Conservation (phyloP, 169 alveolate species). For the Cystoisospora suis region DNA sequence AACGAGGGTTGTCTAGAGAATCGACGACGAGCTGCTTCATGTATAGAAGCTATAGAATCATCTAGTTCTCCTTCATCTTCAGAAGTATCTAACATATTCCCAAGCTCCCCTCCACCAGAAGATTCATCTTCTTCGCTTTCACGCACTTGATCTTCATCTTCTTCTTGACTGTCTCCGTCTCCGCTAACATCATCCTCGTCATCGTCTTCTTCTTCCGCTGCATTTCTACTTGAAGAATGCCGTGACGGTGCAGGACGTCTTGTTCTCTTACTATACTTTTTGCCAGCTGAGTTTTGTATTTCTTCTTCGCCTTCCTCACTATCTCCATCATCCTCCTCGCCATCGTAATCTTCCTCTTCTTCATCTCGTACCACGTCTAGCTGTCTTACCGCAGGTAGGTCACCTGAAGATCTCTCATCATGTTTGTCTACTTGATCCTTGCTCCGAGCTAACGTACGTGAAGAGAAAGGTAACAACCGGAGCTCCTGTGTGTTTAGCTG, state of each 20-base stretch:
- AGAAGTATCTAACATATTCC: constrained; percentile 65
- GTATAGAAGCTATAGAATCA: constrained; percentile 17
- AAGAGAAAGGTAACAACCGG: constrained; percentile 1
- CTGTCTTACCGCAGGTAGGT: neutral
- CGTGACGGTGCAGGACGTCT: neutral
- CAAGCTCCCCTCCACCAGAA: constrained; percentile 38
- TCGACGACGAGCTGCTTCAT: constrained; percentile 17
- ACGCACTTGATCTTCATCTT: neutral
- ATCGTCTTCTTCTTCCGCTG: neutral
- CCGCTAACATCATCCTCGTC: neutral
- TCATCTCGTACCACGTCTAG: neutral
- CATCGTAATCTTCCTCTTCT: constrained; percentile 5
- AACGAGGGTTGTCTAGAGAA: neutral
- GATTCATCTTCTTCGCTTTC: constrained; percentile 65
- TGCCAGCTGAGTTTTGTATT: neutral
- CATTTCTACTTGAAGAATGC: neutral
- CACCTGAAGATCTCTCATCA: too few relatives aligned
- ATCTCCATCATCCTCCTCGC: constrained; percentile 38
- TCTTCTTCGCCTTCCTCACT: constrained; percentile 30
- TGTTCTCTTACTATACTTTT: neutral
- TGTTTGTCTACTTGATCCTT: too few relatives aligned
- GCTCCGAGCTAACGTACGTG: neutral
- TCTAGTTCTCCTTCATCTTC: constrained; percentile 66
- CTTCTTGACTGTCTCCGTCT: neutral
- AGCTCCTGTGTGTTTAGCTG: neutral